Base-by-base conservation (phyloP, 176 grass and related monocot genomes). In the Phyllostachys edulis region DNA sequence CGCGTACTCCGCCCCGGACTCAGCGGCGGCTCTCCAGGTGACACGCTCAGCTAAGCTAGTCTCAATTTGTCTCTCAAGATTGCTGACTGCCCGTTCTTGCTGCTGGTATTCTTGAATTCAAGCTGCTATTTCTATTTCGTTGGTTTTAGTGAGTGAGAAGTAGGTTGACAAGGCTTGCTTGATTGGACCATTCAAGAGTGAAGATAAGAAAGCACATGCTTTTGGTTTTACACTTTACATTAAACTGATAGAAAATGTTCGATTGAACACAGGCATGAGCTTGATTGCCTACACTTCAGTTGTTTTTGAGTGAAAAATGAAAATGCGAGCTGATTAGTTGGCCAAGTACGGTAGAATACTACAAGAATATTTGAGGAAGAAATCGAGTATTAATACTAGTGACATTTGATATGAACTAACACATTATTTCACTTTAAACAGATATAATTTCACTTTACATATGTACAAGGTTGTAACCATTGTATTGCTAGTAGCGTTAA, bases 21-120 rank as follows among this genome's bases (percentile, higher is more conserved):
- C 44, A 8, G 41, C 77, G 6, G 64, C 71, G 36, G 63, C 79
- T 55, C 47, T 90, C n/a, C 78, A 85, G 88, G 88, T 90, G 56
- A 74, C 39, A 7, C 77, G 40, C 41, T 63, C 50, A 27, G n/a
- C 21, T 27, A 24, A 7, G 63, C 11, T 69, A 15, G 12, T 63
- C n/a, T 63, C n/a, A 14, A 3, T 51, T 29, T 4, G n/a, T 67
- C 6, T 67, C 6, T 63, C 26, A 3, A 23, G 72, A 9, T 42
- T 66, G 8, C 21, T 38, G 65, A 14, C 21, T 50, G 5, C 5
- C 41, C 29, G 29, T 71, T 70, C 29, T 20, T 64, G 26, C 7
- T 47, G 42, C n/a, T 39, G 27, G 21, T 18, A 12, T 40, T 64
- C 34, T 41, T 80, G 47, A 16, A 26, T 23, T 26, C 21, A 18